Conservation (phyloP, 2,329 filamentous ascomycete genomes). For the Diaporthe capsici region DNA sequence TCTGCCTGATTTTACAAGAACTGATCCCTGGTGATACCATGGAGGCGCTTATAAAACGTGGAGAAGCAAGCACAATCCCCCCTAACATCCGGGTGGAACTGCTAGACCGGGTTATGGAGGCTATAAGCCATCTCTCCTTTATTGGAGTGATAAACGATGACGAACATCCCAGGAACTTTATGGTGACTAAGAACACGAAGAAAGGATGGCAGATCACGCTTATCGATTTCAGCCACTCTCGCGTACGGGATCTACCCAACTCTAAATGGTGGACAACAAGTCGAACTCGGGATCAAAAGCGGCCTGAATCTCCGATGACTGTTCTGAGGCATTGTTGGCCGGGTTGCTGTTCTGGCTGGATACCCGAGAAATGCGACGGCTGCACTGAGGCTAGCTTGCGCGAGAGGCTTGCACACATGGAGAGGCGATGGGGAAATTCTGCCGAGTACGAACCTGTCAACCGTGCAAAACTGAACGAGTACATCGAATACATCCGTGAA, state of each 20-base stretch:
- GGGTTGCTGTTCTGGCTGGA: neutral
- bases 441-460: neutral
- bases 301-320: conserved; percentile 7
- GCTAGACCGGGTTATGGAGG: neutral
- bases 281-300: neutral
- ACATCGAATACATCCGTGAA: conserved; percentile 2
- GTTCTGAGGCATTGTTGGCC: neutral
- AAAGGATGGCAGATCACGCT: neutral
- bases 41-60: neutral
- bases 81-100: neutral
- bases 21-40: conserved; percentile 14
- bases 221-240: conserved; percentile 17
- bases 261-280: conserved; percentile 1
- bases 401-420: neutral
- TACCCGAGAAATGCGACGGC: conserved; percentile 12
- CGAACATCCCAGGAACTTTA: neutral
- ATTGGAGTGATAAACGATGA: neutral
- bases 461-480: neutral
- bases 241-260: neutral
- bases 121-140: neutral
- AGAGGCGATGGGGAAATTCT: neutral
- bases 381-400: neutral
- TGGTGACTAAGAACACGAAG: neutral
- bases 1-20: conserved; percentile 12
- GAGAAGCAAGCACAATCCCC: neutral